Conservation (phyloP, 2,329 filamentous ascomycete genomes). For the Tothia fuscella region DNA sequence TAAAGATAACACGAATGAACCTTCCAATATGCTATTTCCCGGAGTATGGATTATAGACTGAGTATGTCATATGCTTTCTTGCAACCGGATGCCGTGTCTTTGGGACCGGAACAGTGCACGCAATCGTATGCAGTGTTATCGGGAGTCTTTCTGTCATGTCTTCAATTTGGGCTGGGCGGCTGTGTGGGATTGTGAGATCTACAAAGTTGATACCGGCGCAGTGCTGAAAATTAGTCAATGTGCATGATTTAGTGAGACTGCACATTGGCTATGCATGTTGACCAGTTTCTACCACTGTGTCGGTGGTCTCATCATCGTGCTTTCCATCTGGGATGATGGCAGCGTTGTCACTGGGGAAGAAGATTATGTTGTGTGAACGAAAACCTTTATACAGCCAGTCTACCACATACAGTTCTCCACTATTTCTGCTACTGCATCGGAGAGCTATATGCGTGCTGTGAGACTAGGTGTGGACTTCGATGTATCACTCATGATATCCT, state of each 20-base stretch:
- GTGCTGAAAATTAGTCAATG: too few relatives aligned
- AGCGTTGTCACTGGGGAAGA: conserved; percentile 28
- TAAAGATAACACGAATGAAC: conserved; percentile 34
- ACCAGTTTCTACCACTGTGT: too few relatives aligned
- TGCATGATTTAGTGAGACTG: too few relatives aligned
- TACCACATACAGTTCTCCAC: conserved; percentile 42
- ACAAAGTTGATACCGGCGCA: conserved; percentile 43
- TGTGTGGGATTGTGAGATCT: conserved; percentile 18
- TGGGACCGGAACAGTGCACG: not conserved
- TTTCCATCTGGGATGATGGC: too few relatives aligned
- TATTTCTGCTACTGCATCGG: conserved; percentile 40
- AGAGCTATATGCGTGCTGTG: conserved; percentile 40
- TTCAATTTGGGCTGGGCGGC: conserved; percentile 37
- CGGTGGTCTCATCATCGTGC: too few relatives aligned
- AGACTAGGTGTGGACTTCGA: too few relatives aligned
- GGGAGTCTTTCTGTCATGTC: conserved; percentile 40
- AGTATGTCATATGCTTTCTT: conserved; percentile 43
- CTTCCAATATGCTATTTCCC: conserved; percentile 44
- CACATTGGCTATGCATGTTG: too few relatives aligned
- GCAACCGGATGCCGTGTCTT: conserved; percentile 18
- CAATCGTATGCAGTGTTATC: conserved; percentile 33
- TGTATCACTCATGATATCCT: too few relatives aligned
- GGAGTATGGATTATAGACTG: conserved; percentile 38
- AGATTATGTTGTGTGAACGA: conserved; percentile 41
- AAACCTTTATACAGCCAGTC: conserved; percentile 50